Percentiles rank a stretch among this genome's conserved stretches.
Evolutionary conservation across 2,329 filamentous ascomycete genomes (phyloP).

Genomic region (Cladophialophora chaetospira): DNA sequence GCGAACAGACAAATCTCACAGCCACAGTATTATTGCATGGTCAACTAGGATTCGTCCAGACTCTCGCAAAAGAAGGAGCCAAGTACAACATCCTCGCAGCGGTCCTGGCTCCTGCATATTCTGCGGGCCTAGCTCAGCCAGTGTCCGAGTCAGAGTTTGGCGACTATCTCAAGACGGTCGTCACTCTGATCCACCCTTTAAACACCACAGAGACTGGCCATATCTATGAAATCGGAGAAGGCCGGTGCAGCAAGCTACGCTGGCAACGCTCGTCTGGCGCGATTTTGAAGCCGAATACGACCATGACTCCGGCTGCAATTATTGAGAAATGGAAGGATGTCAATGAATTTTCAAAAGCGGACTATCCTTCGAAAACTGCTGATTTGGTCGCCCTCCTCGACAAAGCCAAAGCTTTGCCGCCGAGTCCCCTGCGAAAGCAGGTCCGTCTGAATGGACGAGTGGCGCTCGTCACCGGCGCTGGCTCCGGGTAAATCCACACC

Average conservation of each 20-base stretch:
- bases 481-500: background rate
- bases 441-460: background rate
- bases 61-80: conserved; percentile 6
- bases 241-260: background rate
- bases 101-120: background rate
- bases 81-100: conserved; percentile 5
- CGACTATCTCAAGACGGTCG: background rate
- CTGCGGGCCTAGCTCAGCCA: background rate
- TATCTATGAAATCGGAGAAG: background rate
- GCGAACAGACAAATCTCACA: background rate
- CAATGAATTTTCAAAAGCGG: background rate
- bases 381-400: background rate
- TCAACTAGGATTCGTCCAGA: conserved; percentile 5
- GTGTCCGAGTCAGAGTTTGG: background rate
- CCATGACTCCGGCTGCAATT: background rate
- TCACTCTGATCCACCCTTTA: background rate
- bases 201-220: background rate
- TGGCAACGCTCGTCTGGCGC: background rate
- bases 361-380: background rate
- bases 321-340: background rate
- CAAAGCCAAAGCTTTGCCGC: background rate
- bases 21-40: background rate
- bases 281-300: background rate
- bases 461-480: background rate
- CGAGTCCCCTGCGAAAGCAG: background rate